Percentiles rank a stretch among this genome's conserved stretches.
Conservation (phyloP, 441 rosid genomes). For the Metrosideros polymorpha region DNA sequence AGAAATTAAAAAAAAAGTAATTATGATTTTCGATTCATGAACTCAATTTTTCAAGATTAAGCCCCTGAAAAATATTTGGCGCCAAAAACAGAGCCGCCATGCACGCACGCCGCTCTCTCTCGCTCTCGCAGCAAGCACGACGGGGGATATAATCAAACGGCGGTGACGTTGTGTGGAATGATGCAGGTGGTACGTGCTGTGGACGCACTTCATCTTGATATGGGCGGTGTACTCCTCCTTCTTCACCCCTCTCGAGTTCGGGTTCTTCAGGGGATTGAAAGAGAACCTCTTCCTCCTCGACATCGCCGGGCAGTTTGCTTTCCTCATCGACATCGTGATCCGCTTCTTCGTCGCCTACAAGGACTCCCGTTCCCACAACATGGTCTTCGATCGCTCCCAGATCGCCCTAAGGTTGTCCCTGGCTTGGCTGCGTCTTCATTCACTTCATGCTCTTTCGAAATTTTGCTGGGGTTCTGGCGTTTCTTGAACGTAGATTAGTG, state of each 20-base stretch:
- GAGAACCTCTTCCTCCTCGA: conserved; percentile 67
- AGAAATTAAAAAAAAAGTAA: not conserved
- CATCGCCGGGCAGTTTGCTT: conserved; percentile 77
- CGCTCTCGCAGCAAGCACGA: not conserved
- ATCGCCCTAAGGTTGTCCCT: conserved; percentile 61
- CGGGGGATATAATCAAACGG: not conserved
- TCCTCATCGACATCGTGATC: conserved; percentile 65
- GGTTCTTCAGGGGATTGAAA: conserved; percentile 86
- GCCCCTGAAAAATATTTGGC: not conserved
- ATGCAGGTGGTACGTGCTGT: conserved; percentile 60
- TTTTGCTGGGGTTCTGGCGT: not conserved
- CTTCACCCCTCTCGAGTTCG: conserved; percentile 97
- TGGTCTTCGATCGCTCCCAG: conserved; percentile 42
- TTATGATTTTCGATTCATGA: not conserved
- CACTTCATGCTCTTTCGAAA: not conserved
- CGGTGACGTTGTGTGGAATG: not conserved
- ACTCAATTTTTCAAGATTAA: not conserved
- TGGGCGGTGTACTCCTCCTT: conserved; percentile 96
- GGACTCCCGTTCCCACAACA: conserved; percentile 55
- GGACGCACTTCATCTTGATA: conserved; percentile 67
- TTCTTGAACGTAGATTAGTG: not conserved
- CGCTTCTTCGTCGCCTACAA: conserved; percentile 66
- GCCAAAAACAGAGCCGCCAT: not conserved
- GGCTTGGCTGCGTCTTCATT: not conserved
- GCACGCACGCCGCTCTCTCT: not conserved